Percentiles rank a stretch among this genome's conserved stretches.
These are phyloP conservation scores for Aquilaria yunnanensis DNA, from an alignment of 345 rosid genomes.

Conservation along the genomic window DNA sequence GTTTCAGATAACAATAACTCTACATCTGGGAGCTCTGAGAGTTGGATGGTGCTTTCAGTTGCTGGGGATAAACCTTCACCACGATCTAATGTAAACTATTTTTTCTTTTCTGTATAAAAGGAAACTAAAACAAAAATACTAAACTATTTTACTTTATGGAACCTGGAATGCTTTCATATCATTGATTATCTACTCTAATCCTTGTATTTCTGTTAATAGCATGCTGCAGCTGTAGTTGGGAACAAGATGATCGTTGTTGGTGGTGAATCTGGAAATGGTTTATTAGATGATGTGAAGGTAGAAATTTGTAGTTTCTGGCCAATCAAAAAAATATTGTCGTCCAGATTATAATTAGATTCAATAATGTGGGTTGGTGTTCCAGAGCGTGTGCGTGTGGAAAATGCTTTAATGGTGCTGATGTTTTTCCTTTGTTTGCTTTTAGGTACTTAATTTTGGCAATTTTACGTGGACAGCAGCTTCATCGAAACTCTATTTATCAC, in stretches of 20 bases:
- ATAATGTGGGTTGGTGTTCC: not conserved
- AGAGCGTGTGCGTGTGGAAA: not conserved
- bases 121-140: too few species aligned
- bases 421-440: constrained; percentile 5
- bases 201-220: constrained; percentile 37
- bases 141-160: too few species aligned
- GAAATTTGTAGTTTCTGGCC: constrained; percentile 1
- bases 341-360: too few species aligned
- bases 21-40: constrained; percentile 51
- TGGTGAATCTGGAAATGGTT: constrained; percentile 79
- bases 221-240: constrained; percentile 83
- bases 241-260: constrained; percentile 97
- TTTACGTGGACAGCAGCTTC: constrained; percentile 78
- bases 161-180: too few species aligned
- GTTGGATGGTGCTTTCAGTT: constrained; percentile 76
- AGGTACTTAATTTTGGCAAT: constrained; percentile 81
- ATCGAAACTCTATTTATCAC: constrained; percentile 89
- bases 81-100: constrained; percentile 59
- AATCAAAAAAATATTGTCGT: too few species aligned
- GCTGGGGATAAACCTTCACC: constrained; percentile 77
- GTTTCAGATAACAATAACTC: constrained; percentile 33
- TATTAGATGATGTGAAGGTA: constrained; percentile 98
- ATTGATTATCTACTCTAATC: not conserved
- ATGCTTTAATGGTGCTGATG: not conserved
- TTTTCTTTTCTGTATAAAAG: not conserved